These are phyloP conservation scores for Hypoxylon sp. DNA, from an alignment of 2,329 filamentous ascomycete species.

Conservation along the genomic window DNA sequence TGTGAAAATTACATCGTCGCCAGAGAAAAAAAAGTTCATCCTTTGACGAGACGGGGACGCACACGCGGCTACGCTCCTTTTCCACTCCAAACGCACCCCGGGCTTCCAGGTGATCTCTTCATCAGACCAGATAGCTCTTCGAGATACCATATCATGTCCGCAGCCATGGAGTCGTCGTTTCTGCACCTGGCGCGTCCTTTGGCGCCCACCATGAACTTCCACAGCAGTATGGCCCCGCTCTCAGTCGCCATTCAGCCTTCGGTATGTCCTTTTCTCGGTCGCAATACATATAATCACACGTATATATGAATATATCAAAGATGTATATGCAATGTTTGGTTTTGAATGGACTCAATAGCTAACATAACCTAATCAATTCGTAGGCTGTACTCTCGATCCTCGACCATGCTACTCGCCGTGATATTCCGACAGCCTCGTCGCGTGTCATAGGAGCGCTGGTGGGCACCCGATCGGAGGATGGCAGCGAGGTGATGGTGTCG, in stretches of 20 bases:
- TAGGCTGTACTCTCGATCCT: constrained; percentile 78
- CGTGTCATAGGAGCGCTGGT: constrained; percentile 97
- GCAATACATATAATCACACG: background rate
- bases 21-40: constrained; percentile 17
- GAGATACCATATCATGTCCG: constrained; percentile 73
- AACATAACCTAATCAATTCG: constrained; percentile 10
- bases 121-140: constrained; percentile 23
- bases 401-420: constrained; percentile 93
- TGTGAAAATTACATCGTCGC: constrained; percentile 32
- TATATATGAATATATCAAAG: background rate
- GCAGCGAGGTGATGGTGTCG: constrained; percentile 93
- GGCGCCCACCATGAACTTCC: constrained; percentile 80
- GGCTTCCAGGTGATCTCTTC: constrained; percentile 12
- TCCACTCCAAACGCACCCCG: constrained; percentile 3
- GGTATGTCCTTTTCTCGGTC: constrained; percentile 60
- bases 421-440: constrained; percentile 75
- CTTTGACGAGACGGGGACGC: constrained; percentile 6
- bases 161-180: constrained; percentile 82
- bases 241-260: constrained; percentile 95
- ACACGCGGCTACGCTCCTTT: constrained; percentile 12
- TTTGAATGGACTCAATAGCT: background rate
- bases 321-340: background rate
- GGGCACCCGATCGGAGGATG: constrained; percentile 93
- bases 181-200: constrained; percentile 94
- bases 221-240: constrained; percentile 88